A percentile compares a stretch with the other conserved stretches of the same genome.
These are phyloP conservation scores for Penicillium capsulatum DNA, from an alignment of 2,329 filamentous ascomycete genomes.

Conservation along the genomic window DNA sequence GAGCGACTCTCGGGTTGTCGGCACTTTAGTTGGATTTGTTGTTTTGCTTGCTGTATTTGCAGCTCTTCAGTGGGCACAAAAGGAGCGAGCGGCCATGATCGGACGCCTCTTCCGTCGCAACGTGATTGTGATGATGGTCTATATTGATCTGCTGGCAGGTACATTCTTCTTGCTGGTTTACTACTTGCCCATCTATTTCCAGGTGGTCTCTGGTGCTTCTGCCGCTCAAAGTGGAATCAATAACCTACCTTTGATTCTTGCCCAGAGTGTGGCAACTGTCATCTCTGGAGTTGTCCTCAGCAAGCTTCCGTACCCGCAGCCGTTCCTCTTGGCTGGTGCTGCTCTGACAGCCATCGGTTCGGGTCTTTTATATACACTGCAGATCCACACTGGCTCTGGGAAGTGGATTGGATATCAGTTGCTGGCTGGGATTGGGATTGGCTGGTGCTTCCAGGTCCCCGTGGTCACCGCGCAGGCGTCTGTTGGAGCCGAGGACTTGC, in stretches of 20 bases:
- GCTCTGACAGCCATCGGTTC: constrained; percentile 23
- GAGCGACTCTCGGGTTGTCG: constrained; percentile 42
- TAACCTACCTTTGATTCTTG: constrained; percentile 43
- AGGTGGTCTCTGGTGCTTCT: constrained; percentile 32
- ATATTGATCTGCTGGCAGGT: constrained; percentile 36
- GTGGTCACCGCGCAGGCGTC: constrained; percentile 21
- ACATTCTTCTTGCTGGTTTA: constrained; percentile 40
- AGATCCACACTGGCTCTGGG: constrained; percentile 21
- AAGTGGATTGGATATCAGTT: constrained; percentile 41
- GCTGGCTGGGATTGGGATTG: constrained; percentile 29
- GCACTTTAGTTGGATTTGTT: constrained; percentile 43
- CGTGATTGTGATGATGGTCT: constrained; percentile 33
- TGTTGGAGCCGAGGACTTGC: constrained; percentile 18
- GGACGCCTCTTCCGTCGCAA: constrained; percentile 34
- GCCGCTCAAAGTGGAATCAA: constrained; percentile 39
- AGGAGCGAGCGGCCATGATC: constrained; percentile 42
- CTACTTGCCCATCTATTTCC: constrained; percentile 50
- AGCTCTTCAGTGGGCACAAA: constrained; percentile 33
- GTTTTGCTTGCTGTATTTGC: constrained; percentile 37
- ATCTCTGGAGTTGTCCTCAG: constrained; percentile 26
- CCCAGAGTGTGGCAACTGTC: constrained; percentile 25
- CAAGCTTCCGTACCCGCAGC: constrained; percentile 23
- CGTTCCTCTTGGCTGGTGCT: constrained; percentile 25
- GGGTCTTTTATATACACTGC: constrained; percentile 35
- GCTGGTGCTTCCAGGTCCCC: constrained; percentile 22